Evolutionary conservation across 768 basidiomycete species (phyloP).

Genomic region (Amylocystis lapponica): DNA sequence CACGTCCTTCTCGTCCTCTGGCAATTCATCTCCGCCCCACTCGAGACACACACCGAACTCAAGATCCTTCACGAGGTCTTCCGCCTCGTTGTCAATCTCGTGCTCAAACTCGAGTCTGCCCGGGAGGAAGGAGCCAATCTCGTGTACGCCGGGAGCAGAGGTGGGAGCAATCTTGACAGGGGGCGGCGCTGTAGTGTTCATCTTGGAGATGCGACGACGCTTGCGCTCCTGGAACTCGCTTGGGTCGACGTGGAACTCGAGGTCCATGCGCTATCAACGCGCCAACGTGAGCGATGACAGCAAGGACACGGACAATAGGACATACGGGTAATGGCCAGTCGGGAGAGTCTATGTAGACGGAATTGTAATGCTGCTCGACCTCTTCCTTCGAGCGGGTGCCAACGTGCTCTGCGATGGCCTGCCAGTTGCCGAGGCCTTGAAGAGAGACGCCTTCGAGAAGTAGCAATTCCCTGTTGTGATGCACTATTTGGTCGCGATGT

Average conservation of each 20-base stretch:
- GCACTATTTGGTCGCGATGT: background rate
- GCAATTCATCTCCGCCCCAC: conserved; percentile 78
- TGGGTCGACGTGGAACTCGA: conserved; percentile 64
- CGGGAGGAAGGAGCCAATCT: conserved; percentile 88
- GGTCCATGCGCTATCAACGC: conserved; percentile 35
- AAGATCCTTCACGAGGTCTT: conserved; percentile 90
- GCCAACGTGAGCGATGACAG: conserved; percentile 10
- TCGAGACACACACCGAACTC: conserved; percentile 88
- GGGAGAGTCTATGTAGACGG: conserved; percentile 73
- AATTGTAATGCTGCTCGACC: conserved; percentile 82
- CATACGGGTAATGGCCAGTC: conserved; percentile 80
- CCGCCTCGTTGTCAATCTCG: conserved; percentile 95
- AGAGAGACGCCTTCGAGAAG: conserved; percentile 82
- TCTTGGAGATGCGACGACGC: conserved; percentile 77
- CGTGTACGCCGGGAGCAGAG: conserved; percentile 88
- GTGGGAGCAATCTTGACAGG: conserved; percentile 74
- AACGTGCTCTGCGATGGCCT: conserved; percentile 90
- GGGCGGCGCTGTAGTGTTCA: conserved; percentile 54
- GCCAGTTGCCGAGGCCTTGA: conserved; percentile 95
- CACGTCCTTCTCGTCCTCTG: conserved; percentile 71
- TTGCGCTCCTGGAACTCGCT: conserved; percentile 87
- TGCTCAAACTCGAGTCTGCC: conserved; percentile 98
- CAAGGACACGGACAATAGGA: conserved; percentile 3
- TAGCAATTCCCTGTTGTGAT: conserved; percentile 65
- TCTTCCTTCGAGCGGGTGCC: conserved; percentile 94